These are phyloP conservation scores for Avena sativa DNA, from an alignment of 176 grass and related monocot genomes.

Conservation along the genomic window DNA sequence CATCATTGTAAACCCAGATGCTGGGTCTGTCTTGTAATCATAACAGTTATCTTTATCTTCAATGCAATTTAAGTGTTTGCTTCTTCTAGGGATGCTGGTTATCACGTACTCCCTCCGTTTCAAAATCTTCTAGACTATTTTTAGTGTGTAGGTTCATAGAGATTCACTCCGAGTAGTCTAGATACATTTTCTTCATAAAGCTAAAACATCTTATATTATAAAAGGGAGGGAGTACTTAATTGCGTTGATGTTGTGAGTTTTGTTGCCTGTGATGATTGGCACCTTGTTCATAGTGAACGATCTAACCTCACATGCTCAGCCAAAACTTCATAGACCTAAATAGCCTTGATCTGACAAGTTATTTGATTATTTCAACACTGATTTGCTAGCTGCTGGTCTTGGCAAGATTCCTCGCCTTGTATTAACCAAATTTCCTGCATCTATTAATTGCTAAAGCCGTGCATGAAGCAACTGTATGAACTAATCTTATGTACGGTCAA, in stretches of 20 bases:
- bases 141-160: too few species aligned
- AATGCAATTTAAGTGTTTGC: constrained; percentile 7
- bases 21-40: constrained; percentile 30
- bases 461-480: neutral
- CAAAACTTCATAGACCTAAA: neutral
- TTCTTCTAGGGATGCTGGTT: neutral
- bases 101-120: neutral
- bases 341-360: too few species aligned
- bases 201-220: too few species aligned
- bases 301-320: neutral
- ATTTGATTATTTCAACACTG: neutral
- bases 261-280: neutral
- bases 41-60: constrained; percentile 12
- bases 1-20: neutral
- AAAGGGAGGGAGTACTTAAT: neutral
- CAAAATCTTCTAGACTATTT: too few species aligned
- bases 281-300: neutral
- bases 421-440: neutral
- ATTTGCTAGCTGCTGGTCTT: neutral
- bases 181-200: too few species aligned
- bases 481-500: neutral
- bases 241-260: neutral
- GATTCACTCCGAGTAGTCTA: too few species aligned
- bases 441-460: neutral
- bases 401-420: neutral